Conservation (phyloP, 768 basidiomycete species). For the Gelatoporia subvermispora region DNA sequence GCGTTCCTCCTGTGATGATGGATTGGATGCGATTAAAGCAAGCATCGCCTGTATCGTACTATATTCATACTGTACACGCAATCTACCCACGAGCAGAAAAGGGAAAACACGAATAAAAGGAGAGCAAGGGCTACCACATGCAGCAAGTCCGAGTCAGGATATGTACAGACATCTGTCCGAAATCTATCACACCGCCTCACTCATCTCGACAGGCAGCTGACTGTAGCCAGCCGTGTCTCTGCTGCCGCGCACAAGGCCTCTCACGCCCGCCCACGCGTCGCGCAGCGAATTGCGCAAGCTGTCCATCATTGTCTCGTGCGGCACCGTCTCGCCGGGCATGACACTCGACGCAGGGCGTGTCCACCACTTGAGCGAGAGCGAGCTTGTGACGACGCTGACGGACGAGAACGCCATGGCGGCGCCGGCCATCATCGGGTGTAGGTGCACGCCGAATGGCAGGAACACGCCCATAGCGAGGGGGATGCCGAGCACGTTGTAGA, state of each 20-base stretch:
- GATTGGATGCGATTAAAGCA: no score
- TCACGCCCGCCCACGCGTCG: conserved; percentile 40
- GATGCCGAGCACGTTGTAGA: conserved; percentile 90
- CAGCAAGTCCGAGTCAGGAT: no score
- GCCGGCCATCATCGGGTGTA: conserved; percentile 99
- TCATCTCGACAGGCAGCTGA: conserved; percentile 62
- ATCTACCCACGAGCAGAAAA: no score
- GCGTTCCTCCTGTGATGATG: no score
- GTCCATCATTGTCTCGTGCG: conserved; percentile 33
- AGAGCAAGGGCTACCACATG: no score
- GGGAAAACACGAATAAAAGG: no score
- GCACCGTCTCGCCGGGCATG: conserved; percentile 53
- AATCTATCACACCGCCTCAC: conserved; percentile 17
- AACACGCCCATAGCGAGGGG: conserved; percentile 98
- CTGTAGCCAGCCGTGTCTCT: conserved; percentile 52
- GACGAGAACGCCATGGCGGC: conserved; percentile 98
- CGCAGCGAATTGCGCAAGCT: conserved; percentile 38
- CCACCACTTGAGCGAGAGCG: conserved; percentile 85
- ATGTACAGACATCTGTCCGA: background rate
- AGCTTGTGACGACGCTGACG: conserved; percentile 91
- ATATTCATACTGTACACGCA: no score
- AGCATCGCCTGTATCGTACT: no score
- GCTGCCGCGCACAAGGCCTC: conserved; percentile 36
- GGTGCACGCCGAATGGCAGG: conserved; percentile 85
- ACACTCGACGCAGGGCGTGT: conserved; percentile 62